These are phyloP conservation scores for Polyporus tsugae DNA, from an alignment of 1,284 basidiomycete species.

Conservation along the genomic window DNA sequence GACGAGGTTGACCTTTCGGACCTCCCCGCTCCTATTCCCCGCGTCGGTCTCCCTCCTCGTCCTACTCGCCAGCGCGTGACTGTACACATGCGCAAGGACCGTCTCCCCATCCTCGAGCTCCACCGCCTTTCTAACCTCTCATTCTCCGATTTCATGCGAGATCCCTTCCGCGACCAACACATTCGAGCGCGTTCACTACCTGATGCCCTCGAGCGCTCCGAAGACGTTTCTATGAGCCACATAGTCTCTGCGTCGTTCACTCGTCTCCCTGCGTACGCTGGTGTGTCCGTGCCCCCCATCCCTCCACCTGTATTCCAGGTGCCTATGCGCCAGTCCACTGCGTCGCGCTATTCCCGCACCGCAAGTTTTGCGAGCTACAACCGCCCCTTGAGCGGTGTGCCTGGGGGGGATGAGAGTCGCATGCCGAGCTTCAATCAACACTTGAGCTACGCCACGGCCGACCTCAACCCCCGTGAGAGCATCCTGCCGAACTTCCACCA, in stretches of 20 bases:
- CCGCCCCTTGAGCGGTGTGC: constrained; percentile 11
- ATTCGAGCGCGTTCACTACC: constrained; percentile 32
- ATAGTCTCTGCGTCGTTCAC: constrained; percentile 26
- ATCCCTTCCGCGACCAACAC: constrained; percentile 32
- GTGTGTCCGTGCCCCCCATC: background rate
- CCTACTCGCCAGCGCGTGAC: constrained; percentile 58
- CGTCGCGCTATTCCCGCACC: constrained; percentile 8
- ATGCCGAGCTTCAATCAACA: background rate
- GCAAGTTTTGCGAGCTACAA: constrained; percentile 21
- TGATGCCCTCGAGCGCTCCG: constrained; percentile 16
- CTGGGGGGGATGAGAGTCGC: background rate
- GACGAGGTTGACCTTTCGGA: constrained; percentile 20
- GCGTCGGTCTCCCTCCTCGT: constrained; percentile 14
- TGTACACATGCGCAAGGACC: constrained; percentile 55
- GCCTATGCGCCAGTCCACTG: constrained; percentile 16
- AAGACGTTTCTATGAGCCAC: constrained; percentile 8
- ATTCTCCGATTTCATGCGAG: constrained; percentile 40
- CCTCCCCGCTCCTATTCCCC: constrained; percentile 4
- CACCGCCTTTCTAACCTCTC: constrained; percentile 63
- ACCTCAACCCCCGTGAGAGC: background rate
- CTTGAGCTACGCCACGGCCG: background rate
- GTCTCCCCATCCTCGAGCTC: constrained; percentile 65
- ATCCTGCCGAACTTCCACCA: background rate
- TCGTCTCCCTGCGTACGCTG: constrained; percentile 22
- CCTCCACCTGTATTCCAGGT: background rate